A percentile compares a stretch with the other conserved stretches of the same genome.
Conservation (phyloP, 495 filamentous ascomycete species). For the Penicillium soppii region DNA sequence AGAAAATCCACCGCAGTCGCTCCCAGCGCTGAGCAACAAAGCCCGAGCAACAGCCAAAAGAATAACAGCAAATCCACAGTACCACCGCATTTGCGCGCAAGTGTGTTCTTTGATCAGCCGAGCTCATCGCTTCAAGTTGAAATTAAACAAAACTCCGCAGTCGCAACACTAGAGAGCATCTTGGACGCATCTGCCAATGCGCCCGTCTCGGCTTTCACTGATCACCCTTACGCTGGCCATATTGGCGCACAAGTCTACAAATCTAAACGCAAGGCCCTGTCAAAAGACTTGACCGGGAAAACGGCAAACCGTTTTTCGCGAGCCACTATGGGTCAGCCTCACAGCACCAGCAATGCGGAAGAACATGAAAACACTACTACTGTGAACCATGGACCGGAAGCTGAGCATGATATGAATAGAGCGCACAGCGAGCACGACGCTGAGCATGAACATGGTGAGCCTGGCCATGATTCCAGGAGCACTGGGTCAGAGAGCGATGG, state of each 20-base stretch:
- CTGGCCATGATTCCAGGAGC: constrained; percentile 16
- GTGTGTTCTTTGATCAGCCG: constrained; percentile 82
- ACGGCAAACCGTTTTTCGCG: constrained; percentile 22
- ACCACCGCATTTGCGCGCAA: constrained; percentile 89
- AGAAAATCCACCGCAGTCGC: constrained; percentile 41
- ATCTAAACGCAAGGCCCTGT: constrained; percentile 29
- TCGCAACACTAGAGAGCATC: constrained; percentile 87
- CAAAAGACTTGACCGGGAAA: constrained; percentile 20
- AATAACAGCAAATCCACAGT: constrained; percentile 47
- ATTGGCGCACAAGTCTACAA: constrained; percentile 64
- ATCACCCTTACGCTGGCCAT: constrained; percentile 81
- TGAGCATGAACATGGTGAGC: constrained; percentile 13
- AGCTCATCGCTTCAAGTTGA: constrained; percentile 59
- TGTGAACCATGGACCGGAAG: constrained; percentile 6
- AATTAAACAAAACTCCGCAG: constrained; percentile 76
- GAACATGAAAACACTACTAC: constrained; percentile 7
- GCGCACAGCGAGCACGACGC: constrained; percentile 19
- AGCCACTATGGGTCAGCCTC: constrained; percentile 18
- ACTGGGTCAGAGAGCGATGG: constrained; percentile 22
- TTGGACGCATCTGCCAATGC: constrained; percentile 91
- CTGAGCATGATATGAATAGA: constrained; percentile 18
- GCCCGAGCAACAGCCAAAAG: constrained; percentile 15
- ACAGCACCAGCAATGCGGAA: constrained; percentile 12
- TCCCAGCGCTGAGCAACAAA: constrained; percentile 25
- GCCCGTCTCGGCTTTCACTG: constrained; percentile 91